These are phyloP conservation scores for Aristolochia californica DNA, from an alignment of 164 flowering plant species.

Conservation along the genomic window DNA sequence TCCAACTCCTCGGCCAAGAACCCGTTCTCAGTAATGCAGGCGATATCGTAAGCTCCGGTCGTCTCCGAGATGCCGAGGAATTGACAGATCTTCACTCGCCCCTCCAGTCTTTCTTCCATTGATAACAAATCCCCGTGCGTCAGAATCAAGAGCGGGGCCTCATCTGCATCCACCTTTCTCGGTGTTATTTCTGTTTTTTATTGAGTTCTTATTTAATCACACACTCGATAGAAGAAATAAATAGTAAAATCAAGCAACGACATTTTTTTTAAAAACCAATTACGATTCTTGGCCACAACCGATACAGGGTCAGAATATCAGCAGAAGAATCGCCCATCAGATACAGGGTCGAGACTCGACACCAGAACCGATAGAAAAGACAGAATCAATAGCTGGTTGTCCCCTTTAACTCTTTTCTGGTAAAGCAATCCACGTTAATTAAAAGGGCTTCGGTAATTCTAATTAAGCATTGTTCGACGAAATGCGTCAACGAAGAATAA, in stretches of 20 bases:
- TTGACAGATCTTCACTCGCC: slow-evolving; percentile 19
- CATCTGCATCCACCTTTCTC: slow-evolving; percentile 30
- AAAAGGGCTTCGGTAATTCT: background rate
- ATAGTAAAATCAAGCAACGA: too few species aligned
- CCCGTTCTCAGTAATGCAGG: slow-evolving; percentile 58
- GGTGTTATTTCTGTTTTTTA: background rate
- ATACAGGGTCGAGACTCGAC: too few species aligned
- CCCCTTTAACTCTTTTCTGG: too few species aligned
- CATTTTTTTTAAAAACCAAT: too few species aligned
- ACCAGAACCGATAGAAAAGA: background rate
- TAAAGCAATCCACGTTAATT: too few species aligned
- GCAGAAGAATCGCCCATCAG: too few species aligned
- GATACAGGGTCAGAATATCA: too few species aligned
- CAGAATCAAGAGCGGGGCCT: slow-evolving; percentile 58
- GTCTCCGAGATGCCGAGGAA: slow-evolving; percentile 21
- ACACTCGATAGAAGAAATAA: too few species aligned
- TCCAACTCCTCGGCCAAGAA: slow-evolving; percentile 50
- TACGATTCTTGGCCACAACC: too few species aligned
- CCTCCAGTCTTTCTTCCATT: slow-evolving; percentile 49
- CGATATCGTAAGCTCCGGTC: slow-evolving; percentile 53
- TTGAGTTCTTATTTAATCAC: background rate
- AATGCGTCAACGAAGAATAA: background rate
- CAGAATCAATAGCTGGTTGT: background rate
- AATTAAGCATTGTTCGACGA: slow-evolving; percentile 5
- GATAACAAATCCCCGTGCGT: slow-evolving; percentile 66